These are phyloP conservation scores for Malassezia brasiliensis DNA, from an alignment of 1,284 basidiomycete genomes.

Conservation along the genomic window DNA sequence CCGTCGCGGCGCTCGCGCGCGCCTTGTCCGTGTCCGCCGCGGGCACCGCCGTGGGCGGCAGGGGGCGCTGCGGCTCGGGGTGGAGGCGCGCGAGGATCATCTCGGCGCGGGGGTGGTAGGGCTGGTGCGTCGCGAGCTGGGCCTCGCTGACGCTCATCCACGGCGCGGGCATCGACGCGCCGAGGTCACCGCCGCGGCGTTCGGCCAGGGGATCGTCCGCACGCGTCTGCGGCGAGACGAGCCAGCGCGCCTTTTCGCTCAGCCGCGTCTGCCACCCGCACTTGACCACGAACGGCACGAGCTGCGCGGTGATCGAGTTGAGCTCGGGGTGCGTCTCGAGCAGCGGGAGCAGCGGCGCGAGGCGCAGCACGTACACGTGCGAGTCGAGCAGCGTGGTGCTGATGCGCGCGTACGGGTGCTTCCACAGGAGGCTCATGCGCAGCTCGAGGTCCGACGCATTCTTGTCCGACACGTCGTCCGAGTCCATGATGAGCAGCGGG, in stretches of 20 bases:
- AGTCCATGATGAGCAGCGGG: constrained; percentile 32
- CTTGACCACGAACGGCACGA: constrained; percentile 41
- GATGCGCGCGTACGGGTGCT: constrained; percentile 28
- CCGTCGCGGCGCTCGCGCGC: background rate
- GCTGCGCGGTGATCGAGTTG: constrained; percentile 38
- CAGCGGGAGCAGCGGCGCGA: constrained; percentile 28
- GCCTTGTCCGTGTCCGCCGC: constrained; percentile 18
- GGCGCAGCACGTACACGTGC: constrained; percentile 39
- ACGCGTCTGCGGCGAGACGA: background rate
- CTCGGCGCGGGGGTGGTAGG: constrained; percentile 15
- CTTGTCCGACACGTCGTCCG: constrained; percentile 31
- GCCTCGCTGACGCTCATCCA: constrained; percentile 3
- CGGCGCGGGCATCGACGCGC: background rate
- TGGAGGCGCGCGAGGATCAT: constrained; percentile 8
- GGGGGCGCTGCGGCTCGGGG: constrained; percentile 10
- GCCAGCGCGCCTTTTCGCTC: constrained; percentile 37
- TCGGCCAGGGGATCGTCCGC: background rate
- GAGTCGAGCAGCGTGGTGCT: constrained; percentile 41
- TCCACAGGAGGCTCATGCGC: constrained; percentile 35
- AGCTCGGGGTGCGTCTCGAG: constrained; percentile 30
- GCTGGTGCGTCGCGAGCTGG: background rate
- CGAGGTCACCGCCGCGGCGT: background rate
- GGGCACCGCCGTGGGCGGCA: constrained; percentile 1
- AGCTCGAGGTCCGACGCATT: constrained; percentile 34
- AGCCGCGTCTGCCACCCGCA: constrained; percentile 40